phyloP scores from a whole-genome alignment of 257 asterid genomes.

The Gentiana dahurica region DNA sequence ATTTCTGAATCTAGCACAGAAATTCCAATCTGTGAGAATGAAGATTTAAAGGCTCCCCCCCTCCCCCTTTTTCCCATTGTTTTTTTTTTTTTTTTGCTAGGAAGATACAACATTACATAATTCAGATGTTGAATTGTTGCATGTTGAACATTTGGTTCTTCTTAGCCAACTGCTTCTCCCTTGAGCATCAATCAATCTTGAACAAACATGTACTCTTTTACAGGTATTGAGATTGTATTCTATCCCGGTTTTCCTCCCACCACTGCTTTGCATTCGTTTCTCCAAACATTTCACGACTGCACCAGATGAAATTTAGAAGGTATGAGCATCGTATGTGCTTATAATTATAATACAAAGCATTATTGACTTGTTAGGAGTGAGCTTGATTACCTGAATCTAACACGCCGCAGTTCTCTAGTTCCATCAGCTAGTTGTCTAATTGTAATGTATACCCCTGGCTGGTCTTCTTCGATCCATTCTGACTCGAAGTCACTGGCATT shows the following conservation, averaged over 20 bases:
- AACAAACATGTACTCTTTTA: slow-evolving; percentile 8
- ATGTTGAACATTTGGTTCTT: neutral
- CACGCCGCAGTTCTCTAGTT: slow-evolving; percentile 87
- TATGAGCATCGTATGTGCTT: neutral
- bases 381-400: slow-evolving; percentile 75
- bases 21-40: too few species aligned
- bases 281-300: slow-evolving; percentile 84
- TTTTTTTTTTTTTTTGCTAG: too few species aligned
- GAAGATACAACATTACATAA: too few species aligned
- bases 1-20: too few species aligned
- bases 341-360: neutral
- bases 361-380: neutral
- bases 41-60: too few species aligned
- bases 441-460: slow-evolving; percentile 86
- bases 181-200: neutral
- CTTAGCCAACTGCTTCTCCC: neutral
- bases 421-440: slow-evolving; percentile 86
- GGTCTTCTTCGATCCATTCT: slow-evolving; percentile 93
- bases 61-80: too few species aligned
- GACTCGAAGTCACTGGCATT: slow-evolving; percentile 88
- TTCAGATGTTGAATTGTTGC: too few species aligned
- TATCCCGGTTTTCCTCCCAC: slow-evolving; percentile 96
- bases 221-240: slow-evolving; percentile 87
- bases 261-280: slow-evolving; percentile 82
- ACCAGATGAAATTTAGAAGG: neutral